Conservation (phyloP, 2,329 filamentous ascomycete genomes). For the Hypoxylon sp. region DNA sequence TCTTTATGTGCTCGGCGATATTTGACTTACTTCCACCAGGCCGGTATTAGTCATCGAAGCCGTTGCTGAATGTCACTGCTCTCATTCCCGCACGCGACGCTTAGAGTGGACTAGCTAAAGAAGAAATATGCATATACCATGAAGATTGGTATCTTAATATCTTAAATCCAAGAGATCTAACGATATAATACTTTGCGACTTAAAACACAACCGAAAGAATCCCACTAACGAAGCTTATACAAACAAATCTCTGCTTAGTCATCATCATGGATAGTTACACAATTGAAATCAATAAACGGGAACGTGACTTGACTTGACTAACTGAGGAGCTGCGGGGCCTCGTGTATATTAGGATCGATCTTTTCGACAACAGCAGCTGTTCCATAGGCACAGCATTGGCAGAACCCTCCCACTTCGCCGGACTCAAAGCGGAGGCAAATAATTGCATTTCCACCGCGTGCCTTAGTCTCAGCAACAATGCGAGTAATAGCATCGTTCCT, state of each 20-base stretch:
- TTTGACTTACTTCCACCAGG: no score
- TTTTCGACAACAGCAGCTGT: slow-evolving; percentile 72
- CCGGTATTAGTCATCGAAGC: no score
- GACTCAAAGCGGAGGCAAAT: slow-evolving; percentile 72
- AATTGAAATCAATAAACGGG: neutral
- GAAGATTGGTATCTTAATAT: neutral
- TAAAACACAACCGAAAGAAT: neutral
- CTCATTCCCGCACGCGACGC: no score
- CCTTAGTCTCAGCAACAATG: slow-evolving; percentile 69
- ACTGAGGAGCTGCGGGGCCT: slow-evolving; percentile 43
- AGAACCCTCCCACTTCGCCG: slow-evolving; percentile 67
- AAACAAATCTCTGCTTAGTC: neutral
- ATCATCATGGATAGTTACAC: neutral
- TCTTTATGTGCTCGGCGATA: no score
- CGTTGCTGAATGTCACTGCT: no score
- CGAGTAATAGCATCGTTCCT: slow-evolving; percentile 71
- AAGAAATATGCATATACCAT: neutral
- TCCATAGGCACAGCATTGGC: slow-evolving; percentile 73
- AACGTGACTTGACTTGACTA: neutral
- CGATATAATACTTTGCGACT: neutral
- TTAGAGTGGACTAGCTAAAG: no score
- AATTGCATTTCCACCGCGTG: slow-evolving; percentile 71
- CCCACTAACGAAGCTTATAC: neutral
- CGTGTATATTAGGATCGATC: slow-evolving; percentile 57
- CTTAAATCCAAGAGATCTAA: neutral